These are phyloP conservation scores for Cercophora newfieldiana DNA, from an alignment of 495 filamentous ascomycete species.

Conservation along the genomic window DNA sequence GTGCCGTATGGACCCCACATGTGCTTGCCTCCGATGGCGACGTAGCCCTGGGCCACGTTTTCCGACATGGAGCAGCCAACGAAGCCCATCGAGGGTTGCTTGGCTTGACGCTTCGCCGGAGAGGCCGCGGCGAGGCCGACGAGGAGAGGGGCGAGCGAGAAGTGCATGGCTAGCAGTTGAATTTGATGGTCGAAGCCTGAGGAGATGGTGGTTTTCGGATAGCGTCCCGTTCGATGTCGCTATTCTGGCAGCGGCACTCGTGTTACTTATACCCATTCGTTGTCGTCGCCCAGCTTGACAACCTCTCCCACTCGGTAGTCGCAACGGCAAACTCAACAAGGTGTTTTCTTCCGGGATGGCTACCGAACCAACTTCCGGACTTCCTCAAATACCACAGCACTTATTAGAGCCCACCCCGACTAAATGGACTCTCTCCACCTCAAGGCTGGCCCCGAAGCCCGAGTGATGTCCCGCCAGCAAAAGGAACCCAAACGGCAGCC, in stretches of 20 bases:
- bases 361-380: background rate
- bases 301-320: too few relatives aligned
- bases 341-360: too few relatives aligned
- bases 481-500: too few relatives aligned
- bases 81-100: slow-evolving; percentile 28
- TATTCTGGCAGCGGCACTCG: background rate
- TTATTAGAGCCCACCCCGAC: background rate
- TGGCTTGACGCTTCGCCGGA: background rate
- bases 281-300: too few relatives aligned
- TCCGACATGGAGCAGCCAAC: slow-evolving; percentile 39
- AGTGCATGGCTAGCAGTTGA: background rate
- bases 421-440: background rate
- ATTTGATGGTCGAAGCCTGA: background rate
- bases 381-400: background rate
- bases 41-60: slow-evolving; percentile 35
- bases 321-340: too few relatives aligned
- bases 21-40: slow-evolving; percentile 23
- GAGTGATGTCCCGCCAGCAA: background rate
- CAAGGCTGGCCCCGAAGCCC: background rate
- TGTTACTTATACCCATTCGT: background rate
- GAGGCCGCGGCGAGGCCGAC: background rate
- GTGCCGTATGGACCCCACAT: slow-evolving; percentile 37
- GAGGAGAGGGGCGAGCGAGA: background rate
- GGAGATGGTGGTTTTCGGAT: background rate
- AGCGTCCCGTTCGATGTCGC: background rate